phyloP scores from a whole-genome alignment of 2,329 filamentous ascomycete species.

The Cladophialophora immunda region DNA sequence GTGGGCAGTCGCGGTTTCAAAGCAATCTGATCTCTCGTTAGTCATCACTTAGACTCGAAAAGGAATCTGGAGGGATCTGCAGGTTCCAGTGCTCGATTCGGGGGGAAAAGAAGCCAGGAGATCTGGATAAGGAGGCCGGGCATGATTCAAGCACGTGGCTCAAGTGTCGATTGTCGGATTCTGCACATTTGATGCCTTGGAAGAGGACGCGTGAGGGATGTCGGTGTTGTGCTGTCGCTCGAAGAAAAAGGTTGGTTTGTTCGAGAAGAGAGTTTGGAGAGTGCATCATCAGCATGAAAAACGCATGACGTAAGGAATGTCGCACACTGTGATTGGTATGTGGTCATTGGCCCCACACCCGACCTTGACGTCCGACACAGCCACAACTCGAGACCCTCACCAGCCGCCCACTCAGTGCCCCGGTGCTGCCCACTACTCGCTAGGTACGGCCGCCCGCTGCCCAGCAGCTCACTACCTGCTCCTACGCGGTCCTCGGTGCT shows the following conservation, averaged over 20 bases:
- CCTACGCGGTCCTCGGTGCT: background rate
- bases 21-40: slow-evolving; percentile 3
- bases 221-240: background rate
- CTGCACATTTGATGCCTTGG: background rate
- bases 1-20: background rate
- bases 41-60: slow-evolving; percentile 1
- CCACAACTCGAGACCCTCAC: background rate
- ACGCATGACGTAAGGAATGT: slow-evolving; percentile 1
- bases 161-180: background rate
- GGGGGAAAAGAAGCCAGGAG: background rate
- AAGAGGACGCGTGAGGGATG: background rate
- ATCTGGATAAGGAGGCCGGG: background rate
- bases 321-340: slow-evolving; percentile 4
- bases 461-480: background rate
- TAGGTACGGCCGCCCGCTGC: background rate
- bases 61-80: slow-evolving; percentile 7
- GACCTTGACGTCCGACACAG: background rate
- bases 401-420: background rate
- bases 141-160: background rate
- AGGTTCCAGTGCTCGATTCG: background rate
- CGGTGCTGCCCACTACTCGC: background rate
- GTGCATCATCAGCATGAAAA: background rate
- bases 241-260: background rate
- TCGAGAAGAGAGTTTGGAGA: background rate
- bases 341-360: background rate